Percentiles rank a stretch among this genome's conserved stretches.
These are phyloP conservation scores for Allium sativum DNA, from an alignment of 106 monocot genomes.

Conservation along the genomic window DNA sequence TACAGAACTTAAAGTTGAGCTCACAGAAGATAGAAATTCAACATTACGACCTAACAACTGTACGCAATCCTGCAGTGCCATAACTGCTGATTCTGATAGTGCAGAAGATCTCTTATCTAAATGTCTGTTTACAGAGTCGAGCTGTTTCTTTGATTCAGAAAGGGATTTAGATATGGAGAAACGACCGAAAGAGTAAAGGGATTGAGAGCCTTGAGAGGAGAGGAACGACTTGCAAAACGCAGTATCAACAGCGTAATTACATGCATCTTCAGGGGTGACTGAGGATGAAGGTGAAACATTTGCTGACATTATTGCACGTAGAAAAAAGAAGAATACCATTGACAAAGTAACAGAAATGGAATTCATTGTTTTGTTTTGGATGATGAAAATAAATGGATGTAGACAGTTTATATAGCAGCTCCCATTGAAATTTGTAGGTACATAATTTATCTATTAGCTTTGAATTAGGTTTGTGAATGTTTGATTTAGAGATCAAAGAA, in stretches of 20 bases:
- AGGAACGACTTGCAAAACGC: slow-evolving; percentile 28
- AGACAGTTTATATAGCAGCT: background rate
- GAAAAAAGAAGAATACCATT: background rate
- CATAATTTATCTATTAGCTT: background rate
- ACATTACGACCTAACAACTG: slow-evolving; percentile 47
- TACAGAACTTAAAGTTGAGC: slow-evolving; percentile 24
- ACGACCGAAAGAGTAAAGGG: slow-evolving; percentile 38
- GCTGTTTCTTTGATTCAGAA: slow-evolving; percentile 13
- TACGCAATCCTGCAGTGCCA: slow-evolving; percentile 54
- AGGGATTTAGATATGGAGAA: slow-evolving; percentile 38
- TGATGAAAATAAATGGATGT: background rate
- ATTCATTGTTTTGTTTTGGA: background rate
- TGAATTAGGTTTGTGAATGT: background rate
- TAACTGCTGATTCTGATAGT: slow-evolving; percentile 18
- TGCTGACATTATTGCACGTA: background rate
- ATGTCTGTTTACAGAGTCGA: slow-evolving; percentile 11
- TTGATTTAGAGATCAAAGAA: background rate
- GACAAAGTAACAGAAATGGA: background rate
- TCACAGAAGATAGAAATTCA: slow-evolving; percentile 37
- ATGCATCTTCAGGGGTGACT: slow-evolving; percentile 16
- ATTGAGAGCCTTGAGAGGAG: slow-evolving; percentile 3
- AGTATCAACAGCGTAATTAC: slow-evolving; percentile 24
- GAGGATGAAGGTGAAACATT: slow-evolving; percentile 3
- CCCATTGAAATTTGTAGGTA: background rate
- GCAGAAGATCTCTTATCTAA: slow-evolving; percentile 17